These are phyloP conservation scores for Mortierella sp. DNA, from an alignment of 371 early-diverging fungal species.

Conservation along the genomic window DNA sequence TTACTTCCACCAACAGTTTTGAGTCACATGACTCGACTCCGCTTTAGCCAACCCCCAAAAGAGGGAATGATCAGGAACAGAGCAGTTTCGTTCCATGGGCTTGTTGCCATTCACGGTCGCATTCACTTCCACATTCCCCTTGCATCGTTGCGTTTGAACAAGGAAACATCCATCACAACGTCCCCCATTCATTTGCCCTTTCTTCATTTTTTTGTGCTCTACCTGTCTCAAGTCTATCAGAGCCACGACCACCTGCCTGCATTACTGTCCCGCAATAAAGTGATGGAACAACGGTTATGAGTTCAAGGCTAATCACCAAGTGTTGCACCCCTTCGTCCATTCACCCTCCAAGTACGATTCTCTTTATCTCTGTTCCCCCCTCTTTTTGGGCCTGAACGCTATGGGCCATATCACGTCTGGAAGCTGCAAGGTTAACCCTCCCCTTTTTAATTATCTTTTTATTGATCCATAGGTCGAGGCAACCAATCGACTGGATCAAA, in stretches of 20 bases:
- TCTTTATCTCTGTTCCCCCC: neutral
- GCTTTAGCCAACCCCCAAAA: too few relatives aligned
- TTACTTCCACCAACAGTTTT: too few relatives aligned
- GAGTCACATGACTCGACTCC: too few relatives aligned
- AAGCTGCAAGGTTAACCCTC: neutral
- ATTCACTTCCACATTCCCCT: neutral
- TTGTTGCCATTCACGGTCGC: neutral
- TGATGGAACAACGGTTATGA: conserved; percentile 37
- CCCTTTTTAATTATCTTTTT: neutral
- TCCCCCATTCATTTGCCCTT: neutral
- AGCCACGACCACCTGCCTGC: neutral
- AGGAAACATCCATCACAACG: neutral
- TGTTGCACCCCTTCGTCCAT: conserved; percentile 13
- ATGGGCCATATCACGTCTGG: too few relatives aligned
- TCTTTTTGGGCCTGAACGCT: neutral
- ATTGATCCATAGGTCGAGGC: conserved; percentile 10
- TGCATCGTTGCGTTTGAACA: neutral
- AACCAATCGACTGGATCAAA: conserved; percentile 12
- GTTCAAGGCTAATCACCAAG: conserved; percentile 36
- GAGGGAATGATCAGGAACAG: conserved; percentile 21
- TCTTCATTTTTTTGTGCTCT: too few relatives aligned
- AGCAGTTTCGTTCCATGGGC: neutral
- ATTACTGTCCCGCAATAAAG: neutral
- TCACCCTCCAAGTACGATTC: conserved; percentile 23
- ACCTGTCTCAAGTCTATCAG: neutral